Evolutionary conservation across 176 grass and related monocot species (phyloP), one percentile per base, ranked within the genome.

Genomic region (Zea luxurians): DNA sequence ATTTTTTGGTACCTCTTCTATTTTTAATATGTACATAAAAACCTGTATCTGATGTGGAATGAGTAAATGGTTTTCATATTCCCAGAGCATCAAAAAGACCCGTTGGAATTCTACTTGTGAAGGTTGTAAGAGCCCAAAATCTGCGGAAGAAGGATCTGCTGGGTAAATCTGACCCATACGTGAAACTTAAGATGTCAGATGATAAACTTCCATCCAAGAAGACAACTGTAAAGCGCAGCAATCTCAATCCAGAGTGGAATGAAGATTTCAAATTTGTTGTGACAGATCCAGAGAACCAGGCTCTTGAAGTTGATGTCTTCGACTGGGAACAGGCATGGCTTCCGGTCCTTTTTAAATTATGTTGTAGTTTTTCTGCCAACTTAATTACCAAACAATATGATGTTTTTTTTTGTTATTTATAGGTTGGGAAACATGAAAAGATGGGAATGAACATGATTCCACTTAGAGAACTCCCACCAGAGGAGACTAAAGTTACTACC

Each of bases 81-180:
- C 68, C 16, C 89, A 99, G 96, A 86, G 96, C 96, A 34, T 83
- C 58, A 41, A 99, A 87, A 82, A 89, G 73, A 79, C 90, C 89
- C 64, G 96, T 99, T 89, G 96, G 96, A 36, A 93, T 95, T 83
- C 75, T 99, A 45, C 35, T 83, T 75, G 78, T 99, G 45, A 99
- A 93, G 53, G 83, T 99, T 50, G 54, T 95, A 41, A 87, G 85
- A 80, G 92, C 89, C n/a, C 88, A 88, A 46, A 92, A 92, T 54
- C 71, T 99, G 55, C 83, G 76, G 64, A 95, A 92, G 83, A 92
- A 95, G 78, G 92, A 95, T 83, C 37, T 99, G 4, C 64, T 99
- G 71, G 96, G 92, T 70, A 99, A 99, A 95, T 95, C 96, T 64
- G 96, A 99, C 64, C 96, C 96, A 34, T 99, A 90, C 48, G 92